Conservation (phyloP, 257 asterid genomes). For the Euphrasia confusa region DNA sequence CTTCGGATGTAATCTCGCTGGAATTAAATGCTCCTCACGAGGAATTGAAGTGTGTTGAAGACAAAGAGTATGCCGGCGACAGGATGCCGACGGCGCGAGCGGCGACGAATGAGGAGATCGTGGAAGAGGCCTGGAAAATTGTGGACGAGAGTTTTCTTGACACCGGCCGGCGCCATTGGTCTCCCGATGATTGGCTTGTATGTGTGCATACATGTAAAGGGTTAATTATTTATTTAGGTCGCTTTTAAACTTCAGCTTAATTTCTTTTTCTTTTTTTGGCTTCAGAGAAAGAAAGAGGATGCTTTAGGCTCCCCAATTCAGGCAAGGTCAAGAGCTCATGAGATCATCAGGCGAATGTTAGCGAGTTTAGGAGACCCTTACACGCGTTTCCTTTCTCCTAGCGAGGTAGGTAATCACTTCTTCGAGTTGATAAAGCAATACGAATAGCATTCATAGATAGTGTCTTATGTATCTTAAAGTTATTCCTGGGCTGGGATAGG, state of each 20-base stretch:
- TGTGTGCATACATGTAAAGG: slow-evolving; percentile 11
- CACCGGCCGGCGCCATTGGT: slow-evolving; percentile 64
- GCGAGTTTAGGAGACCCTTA: slow-evolving; percentile 85
- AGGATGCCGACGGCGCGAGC: slow-evolving; percentile 21
- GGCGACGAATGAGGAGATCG: slow-evolving; percentile 73
- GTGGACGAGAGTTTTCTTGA: slow-evolving; percentile 79
- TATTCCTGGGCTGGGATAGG: no score
- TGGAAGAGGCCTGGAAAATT: slow-evolving; percentile 92
- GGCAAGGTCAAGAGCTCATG: slow-evolving; percentile 83
- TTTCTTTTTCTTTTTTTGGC: background rate
- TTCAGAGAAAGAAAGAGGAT: slow-evolving; percentile 80
- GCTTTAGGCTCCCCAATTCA: slow-evolving; percentile 53
- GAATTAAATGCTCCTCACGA: slow-evolving; percentile 28
- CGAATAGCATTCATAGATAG: no score
- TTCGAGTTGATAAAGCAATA: slow-evolving; percentile 4
- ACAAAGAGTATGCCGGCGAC: slow-evolving; percentile 33
- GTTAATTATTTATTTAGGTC: background rate
- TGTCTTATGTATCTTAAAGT: no score
- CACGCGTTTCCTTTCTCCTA: slow-evolving; percentile 85
- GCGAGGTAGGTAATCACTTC: slow-evolving; percentile 49
- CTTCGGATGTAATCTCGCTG: slow-evolving; percentile 33
- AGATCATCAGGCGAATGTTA: slow-evolving; percentile 72
- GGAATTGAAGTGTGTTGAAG: slow-evolving; percentile 55
- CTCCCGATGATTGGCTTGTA: slow-evolving; percentile 77
- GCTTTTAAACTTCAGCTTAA: background rate